A percentile compares a stretch with the other conserved stretches of the same genome.
These are phyloP conservation scores for Pleurotus sapidus DNA, from an alignment of 768 basidiomycete genomes.

Conservation along the genomic window DNA sequence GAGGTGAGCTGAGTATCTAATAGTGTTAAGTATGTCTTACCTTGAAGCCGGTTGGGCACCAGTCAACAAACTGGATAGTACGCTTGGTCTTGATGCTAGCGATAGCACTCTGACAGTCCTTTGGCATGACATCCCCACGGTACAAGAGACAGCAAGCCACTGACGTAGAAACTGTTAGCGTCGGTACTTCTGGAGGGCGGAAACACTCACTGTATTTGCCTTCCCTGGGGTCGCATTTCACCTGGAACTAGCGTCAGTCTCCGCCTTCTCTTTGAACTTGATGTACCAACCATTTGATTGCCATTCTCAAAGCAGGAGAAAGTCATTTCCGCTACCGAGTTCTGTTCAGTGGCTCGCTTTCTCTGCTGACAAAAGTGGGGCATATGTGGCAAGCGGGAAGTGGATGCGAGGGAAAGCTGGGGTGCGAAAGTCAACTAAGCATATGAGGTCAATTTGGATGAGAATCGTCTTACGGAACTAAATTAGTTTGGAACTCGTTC, in stretches of 20 bases:
- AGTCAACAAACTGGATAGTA: slow-evolving; percentile 97
- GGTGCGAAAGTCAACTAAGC: slow-evolving; percentile 11
- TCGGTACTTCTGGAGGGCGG: not conserved
- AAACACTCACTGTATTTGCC: slow-evolving; percentile 90
- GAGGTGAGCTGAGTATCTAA: slow-evolving; percentile 9
- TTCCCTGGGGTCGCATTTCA: slow-evolving; percentile 90
- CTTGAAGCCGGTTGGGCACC: slow-evolving; percentile 98
- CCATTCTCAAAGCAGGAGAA: slow-evolving; percentile 96
- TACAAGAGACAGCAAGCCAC: slow-evolving; percentile 92
- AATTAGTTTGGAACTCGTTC: slow-evolving; percentile 98
- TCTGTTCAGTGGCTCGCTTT: slow-evolving; percentile 96
- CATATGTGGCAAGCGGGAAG: slow-evolving; percentile 96
- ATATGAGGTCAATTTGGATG: not conserved
- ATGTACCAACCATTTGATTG: slow-evolving; percentile 78
- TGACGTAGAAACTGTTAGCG: slow-evolving; percentile 23
- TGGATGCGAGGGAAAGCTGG: slow-evolving; percentile 97
- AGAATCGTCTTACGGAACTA: slow-evolving; percentile 77
- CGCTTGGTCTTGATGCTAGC: slow-evolving; percentile 95
- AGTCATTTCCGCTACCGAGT: slow-evolving; percentile 98
- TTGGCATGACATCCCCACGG: slow-evolving; percentile 96
- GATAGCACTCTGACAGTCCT: slow-evolving; percentile 92
- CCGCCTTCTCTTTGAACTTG: not conserved
- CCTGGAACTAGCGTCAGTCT: slow-evolving; percentile 13
- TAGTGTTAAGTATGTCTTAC: slow-evolving; percentile 20
- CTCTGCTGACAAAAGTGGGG: slow-evolving; percentile 92